Evolutionary conservation across 2,329 filamentous ascomycete genomes (phyloP).

Genomic region (Periconia digitata): DNA sequence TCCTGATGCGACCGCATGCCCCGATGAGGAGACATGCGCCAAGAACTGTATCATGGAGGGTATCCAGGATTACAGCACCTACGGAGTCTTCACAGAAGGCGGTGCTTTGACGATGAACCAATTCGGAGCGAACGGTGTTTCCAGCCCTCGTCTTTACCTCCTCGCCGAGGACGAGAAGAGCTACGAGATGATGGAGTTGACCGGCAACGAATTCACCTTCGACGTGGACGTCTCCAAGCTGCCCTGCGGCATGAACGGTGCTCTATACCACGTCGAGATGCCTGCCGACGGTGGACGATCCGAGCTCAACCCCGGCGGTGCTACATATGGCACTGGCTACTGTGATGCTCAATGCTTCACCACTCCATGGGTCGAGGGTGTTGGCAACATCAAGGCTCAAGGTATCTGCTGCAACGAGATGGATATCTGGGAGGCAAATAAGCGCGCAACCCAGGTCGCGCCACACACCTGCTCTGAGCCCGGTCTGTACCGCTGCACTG

Average conservation of each 20-base stretch:
- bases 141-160: conserved; percentile 63
- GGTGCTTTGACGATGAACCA: conserved; percentile 51
- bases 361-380: conserved; percentile 41
- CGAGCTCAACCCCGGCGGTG: conserved; percentile 51
- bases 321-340: conserved; percentile 64
- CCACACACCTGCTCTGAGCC: conserved; percentile 54
- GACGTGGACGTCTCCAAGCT: conserved; percentile 62
- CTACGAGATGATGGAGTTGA: conserved; percentile 67
- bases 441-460: conserved; percentile 47
- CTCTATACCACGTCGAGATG: conserved; percentile 45
- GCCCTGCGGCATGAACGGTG: conserved; percentile 47
- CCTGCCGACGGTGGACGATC: conserved; percentile 39
- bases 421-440: conserved; percentile 60
- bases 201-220: conserved; percentile 71
- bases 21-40: conserved; percentile 54
- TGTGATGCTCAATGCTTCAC: conserved; percentile 49
- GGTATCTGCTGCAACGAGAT: conserved; percentile 59
- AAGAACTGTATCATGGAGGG: conserved; percentile 60
- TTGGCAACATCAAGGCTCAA: conserved; percentile 46
- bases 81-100: conserved; percentile 56
- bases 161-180: conserved; percentile 59
- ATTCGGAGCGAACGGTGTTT: conserved; percentile 40
- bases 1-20: conserved; percentile 50
- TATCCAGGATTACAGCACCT: conserved; percentile 55
- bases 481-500: conserved; percentile 46